Evolutionary conservation across 306 rosid species (phyloP).

Genomic region (Cajanus cajan): DNA sequence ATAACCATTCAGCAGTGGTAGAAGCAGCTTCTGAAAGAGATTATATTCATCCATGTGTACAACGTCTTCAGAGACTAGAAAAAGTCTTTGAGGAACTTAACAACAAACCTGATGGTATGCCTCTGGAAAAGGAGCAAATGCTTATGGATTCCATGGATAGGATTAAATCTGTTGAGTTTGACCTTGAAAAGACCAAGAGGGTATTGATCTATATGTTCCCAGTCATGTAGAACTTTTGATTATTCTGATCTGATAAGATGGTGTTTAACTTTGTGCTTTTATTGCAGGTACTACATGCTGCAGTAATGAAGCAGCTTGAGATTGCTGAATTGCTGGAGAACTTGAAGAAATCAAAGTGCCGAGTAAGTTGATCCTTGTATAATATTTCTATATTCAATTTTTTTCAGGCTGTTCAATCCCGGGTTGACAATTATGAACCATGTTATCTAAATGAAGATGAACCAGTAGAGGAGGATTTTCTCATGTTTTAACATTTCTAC

Average conservation of each 20-base stretch:
- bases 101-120: conserved; percentile 75
- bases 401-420: not conserved
- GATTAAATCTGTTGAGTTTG: conserved; percentile 85
- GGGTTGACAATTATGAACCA: not conserved
- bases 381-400: not conserved
- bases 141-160: conserved; percentile 84
- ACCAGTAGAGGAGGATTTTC: not conserved
- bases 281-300: conserved; percentile 68
- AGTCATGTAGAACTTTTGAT: conserved; percentile 11
- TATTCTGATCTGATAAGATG: not conserved
- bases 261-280: conserved; percentile 5
- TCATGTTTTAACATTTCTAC: not conserved
- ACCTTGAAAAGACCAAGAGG: conserved; percentile 88
- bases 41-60: conserved; percentile 56
- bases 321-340: conserved; percentile 67
- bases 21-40: conserved; percentile 60
- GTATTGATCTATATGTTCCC: conserved; percentile 46
- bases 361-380: conserved; percentile 54
- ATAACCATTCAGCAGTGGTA: conserved; percentile 44
- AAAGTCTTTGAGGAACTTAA: conserved; percentile 56
- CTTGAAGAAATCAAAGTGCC: conserved; percentile 53
- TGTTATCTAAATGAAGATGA: not conserved
- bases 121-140: conserved; percentile 79
- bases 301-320: conserved; percentile 81
- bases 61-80: conserved; percentile 83